These are phyloP conservation scores for Podospora pseudoanserina DNA, from an alignment of 495 filamentous ascomycete species.

Conservation along the genomic window DNA sequence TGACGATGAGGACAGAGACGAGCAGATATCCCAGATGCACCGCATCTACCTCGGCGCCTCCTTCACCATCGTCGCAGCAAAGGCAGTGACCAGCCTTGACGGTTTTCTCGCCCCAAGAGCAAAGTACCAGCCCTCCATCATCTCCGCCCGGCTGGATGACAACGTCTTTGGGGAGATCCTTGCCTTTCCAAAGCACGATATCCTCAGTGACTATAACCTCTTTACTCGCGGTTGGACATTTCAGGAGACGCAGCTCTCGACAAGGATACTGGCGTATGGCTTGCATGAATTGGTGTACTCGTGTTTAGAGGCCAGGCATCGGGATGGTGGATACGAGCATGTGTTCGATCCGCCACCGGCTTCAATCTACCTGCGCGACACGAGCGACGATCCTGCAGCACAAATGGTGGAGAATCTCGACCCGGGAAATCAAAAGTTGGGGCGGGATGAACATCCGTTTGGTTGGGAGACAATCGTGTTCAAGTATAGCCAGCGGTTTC, in stretches of 20 bases:
- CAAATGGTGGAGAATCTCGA: not conserved
- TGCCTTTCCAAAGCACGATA: not conserved
- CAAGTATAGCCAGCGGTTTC: not conserved
- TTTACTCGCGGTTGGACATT: not conserved
- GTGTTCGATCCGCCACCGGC: not conserved
- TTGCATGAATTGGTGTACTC: not conserved
- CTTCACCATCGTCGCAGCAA: not conserved
- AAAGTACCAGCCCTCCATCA: not conserved
- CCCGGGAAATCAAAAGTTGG: not conserved
- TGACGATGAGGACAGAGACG: constrained; percentile 5
- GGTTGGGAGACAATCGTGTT: not conserved
- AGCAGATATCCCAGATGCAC: constrained; percentile 4
- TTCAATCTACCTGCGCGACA: not conserved
- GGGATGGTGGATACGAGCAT: not conserved
- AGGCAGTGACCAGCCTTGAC: not conserved
- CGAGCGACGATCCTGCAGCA: not conserved
- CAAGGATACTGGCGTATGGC: not conserved
- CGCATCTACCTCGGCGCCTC: constrained; percentile 6
- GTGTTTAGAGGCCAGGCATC: not conserved
- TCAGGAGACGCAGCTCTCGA: not conserved
- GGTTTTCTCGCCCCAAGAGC: not conserved
- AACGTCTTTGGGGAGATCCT: not conserved
- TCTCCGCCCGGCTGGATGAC: not conserved
- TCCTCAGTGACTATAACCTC: not conserved
- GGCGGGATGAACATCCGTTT: not conserved